Conservation (phyloP, 2,329 filamentous ascomycete genomes). For the Penicillium sp. region DNA sequence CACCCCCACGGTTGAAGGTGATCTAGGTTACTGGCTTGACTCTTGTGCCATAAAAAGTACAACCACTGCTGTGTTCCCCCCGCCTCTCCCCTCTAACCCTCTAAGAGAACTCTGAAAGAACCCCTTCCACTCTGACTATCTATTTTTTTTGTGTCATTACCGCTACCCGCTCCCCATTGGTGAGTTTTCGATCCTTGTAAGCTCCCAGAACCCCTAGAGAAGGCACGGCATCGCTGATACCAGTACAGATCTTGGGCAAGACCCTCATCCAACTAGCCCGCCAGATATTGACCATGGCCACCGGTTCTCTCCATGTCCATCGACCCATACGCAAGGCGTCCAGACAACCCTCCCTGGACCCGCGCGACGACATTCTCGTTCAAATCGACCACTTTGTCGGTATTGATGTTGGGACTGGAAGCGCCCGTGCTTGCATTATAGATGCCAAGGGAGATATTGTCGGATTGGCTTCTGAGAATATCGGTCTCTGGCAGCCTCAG, state of each 20-base stretch:
- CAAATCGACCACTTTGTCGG: conserved; percentile 73
- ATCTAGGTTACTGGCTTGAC: no score
- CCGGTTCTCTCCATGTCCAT: conserved; percentile 35
- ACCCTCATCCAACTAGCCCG: not conserved
- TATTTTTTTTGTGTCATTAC: no score
- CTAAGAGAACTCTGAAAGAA: no score
- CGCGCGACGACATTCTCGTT: conserved; percentile 62
- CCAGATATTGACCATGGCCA: conserved; percentile 31
- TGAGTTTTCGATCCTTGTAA: not conserved
- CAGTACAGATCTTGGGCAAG: not conserved
- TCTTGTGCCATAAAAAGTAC: not conserved
- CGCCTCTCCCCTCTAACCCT: no score
- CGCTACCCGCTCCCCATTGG: no score
- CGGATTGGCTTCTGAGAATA: conserved; percentile 71
- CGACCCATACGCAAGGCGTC: conserved; percentile 39
- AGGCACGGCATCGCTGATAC: not conserved
- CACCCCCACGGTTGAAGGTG: not conserved
- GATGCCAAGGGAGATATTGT: conserved; percentile 88
- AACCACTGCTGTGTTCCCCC: not conserved
- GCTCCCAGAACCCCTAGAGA: not conserved
- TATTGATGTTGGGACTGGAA: conserved; percentile 95
- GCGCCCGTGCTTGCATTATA: conserved; percentile 93
- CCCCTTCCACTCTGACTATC: no score
- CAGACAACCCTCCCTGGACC: conserved; percentile 47
- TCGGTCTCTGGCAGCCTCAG: conserved; percentile 79